Base-by-base conservation (phyloP, 306 rosid species). In the Quercus aquifolioides region DNA sequence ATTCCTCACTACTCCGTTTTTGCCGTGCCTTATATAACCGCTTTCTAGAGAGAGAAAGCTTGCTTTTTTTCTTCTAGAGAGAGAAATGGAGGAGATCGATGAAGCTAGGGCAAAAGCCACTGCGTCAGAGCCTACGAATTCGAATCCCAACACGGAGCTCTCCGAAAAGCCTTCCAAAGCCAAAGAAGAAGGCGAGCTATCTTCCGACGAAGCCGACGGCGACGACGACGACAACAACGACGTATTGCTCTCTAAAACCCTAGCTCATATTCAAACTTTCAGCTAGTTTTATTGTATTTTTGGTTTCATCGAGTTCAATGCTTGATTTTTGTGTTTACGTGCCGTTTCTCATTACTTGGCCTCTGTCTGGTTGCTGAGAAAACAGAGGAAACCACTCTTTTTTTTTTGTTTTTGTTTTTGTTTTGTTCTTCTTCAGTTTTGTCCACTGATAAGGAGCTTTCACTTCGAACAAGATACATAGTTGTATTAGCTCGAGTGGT, bases 171-270 rank as follows among this genome's bases (percentile, higher is more conserved):
- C 86, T 19, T 70, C 87, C 80, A 82, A 81, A 71, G 25, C 68
- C 84, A 88, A 85, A 85, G 99, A 94, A 86, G 99, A 94, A 82
- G 99, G 99, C 82, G 99, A 94, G 78, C 84, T 91, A 25, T 88
- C 92, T 52, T 91, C 97, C 59, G 90, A 89, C 64, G 88, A 75
- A 8, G 82, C 95, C 59, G 89, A 88, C 64, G 88, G 73, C 12
- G 82, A 83, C 18, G 88, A 75, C 15, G 81, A 87, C 7, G 91
- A 85, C 18, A 87, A 73, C 19, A 79, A 86, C 5, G 91, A 90
- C 82, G 78, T 83, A 76, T 73, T 63, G 54, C 38, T 54, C 82
- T 67, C 74, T 69, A 55, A 52, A 82, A 59, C 86, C 87, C 85
- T 82, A 80, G 7, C 60, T 77, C 25, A 3, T 57, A 5, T 35